phyloP scores from a whole-genome alignment of 345 rosid species.

The Clausena lansium region DNA sequence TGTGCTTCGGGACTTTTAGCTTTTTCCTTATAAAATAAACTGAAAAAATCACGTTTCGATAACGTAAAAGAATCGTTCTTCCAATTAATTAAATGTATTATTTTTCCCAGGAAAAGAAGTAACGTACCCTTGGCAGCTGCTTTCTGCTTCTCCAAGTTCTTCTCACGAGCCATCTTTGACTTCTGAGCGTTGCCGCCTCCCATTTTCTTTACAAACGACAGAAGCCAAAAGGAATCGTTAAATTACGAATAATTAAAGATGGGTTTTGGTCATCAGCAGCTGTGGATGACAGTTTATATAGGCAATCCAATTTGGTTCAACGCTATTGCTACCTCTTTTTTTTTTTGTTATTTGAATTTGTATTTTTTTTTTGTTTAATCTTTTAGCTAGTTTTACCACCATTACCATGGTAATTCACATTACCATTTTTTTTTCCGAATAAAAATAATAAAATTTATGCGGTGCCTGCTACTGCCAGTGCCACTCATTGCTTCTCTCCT shows the following conservation, averaged over 20 bases:
- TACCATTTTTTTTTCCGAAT: no score
- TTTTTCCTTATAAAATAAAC: no score
- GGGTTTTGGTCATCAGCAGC: background rate
- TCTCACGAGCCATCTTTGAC: constrained; percentile 59
- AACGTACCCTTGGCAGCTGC: constrained; percentile 31
- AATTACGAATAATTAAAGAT: background rate
- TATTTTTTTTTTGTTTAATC: no score
- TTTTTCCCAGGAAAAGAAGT: no score
- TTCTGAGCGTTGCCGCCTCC: constrained; percentile 76
- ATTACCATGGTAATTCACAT: no score
- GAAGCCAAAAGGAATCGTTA: background rate
- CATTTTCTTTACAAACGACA: constrained; percentile 22
- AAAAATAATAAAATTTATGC: background rate
- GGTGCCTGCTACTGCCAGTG: background rate
- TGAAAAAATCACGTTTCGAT: no score
- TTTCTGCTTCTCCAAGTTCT: constrained; percentile 52
- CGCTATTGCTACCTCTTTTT: no score
- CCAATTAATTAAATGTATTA: no score
- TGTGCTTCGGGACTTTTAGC: no score
- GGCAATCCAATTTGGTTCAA: background rate
- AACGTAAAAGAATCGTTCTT: no score
- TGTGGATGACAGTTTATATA: background rate
- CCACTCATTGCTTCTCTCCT: background rate
- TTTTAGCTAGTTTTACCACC: no score
- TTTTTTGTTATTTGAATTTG: no score